Percentiles rank a stretch among this genome's conserved stretches.
Evolutionary conservation across 176 grass and related monocot species (phyloP).

Genomic region (maize (Zea mays)): Zm-B73-REFERENCE-NAM-5.0 NC_050098.1:189196001-189196500

Average conservation of each 20-base stretch:
- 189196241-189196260: not conserved
- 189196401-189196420: not conserved
- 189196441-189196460: constrained; percentile 3
- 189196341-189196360: not conserved
- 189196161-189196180: not conserved
- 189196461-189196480: not conserved
- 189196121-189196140: no score
- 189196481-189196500: not conserved
- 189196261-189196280: not conserved
- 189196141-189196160: not conserved
- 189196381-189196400: not conserved
- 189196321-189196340: not conserved
- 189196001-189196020: no score
- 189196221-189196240: not conserved
- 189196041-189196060: no score
- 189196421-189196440: constrained; percentile 12
- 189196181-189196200: not conserved
- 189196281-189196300: not conserved
- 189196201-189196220: not conserved
- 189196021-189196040: no score
- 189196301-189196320: not conserved
- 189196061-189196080: no score
- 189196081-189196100: no score
- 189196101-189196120: no score
- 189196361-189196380: not conserved